Conservation (phyloP, 768 basidiomycete genomes). For the Nidularia pulvinata region DNA sequence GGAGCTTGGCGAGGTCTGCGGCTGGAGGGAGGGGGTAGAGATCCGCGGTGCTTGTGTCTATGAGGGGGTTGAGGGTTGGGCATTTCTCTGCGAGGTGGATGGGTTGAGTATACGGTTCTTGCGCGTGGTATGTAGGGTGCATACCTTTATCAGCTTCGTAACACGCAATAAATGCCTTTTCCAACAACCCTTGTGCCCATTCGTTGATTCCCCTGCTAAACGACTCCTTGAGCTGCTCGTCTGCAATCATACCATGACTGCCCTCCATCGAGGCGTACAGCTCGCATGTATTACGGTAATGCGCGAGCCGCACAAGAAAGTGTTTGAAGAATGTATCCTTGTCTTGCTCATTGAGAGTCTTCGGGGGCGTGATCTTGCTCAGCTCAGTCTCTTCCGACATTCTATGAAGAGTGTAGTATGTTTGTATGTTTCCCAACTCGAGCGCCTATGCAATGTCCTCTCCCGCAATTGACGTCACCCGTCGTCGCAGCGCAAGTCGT, state of each 20-base stretch:
- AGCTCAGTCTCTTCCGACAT: slow-evolving; percentile 1
- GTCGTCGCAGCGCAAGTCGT: background rate
- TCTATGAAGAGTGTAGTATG: background rate
- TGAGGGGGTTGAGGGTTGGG: slow-evolving; percentile 36
- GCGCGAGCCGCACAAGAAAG: slow-evolving; percentile 40
- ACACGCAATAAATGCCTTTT: slow-evolving; percentile 44
- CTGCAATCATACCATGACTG: background rate
- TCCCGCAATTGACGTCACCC: background rate
- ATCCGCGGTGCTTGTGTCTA: slow-evolving; percentile 43
- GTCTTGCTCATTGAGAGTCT: slow-evolving; percentile 30
- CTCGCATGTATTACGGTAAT: slow-evolving; percentile 39
- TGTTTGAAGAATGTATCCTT: slow-evolving; percentile 37
- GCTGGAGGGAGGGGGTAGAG: slow-evolving; percentile 34
- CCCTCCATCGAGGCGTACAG: slow-evolving; percentile 36
- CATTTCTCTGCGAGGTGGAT: slow-evolving; percentile 26
- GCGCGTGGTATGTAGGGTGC: background rate
- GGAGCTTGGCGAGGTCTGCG: slow-evolving; percentile 35
- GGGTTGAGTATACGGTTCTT: background rate
- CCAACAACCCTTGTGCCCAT: slow-evolving; percentile 44
- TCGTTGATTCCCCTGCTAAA: slow-evolving; percentile 32
- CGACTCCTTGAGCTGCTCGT: slow-evolving; percentile 12
- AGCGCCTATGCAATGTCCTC: background rate
- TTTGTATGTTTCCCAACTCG: background rate
- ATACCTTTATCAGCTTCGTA: slow-evolving; percentile 12
- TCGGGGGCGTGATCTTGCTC: slow-evolving; percentile 32